Evolutionary conservation across 2,329 filamentous ascomycete genomes (phyloP), one percentile per base, ranked within the genome.

Genomic region (Sphaerostilbella broomeana): DNA sequence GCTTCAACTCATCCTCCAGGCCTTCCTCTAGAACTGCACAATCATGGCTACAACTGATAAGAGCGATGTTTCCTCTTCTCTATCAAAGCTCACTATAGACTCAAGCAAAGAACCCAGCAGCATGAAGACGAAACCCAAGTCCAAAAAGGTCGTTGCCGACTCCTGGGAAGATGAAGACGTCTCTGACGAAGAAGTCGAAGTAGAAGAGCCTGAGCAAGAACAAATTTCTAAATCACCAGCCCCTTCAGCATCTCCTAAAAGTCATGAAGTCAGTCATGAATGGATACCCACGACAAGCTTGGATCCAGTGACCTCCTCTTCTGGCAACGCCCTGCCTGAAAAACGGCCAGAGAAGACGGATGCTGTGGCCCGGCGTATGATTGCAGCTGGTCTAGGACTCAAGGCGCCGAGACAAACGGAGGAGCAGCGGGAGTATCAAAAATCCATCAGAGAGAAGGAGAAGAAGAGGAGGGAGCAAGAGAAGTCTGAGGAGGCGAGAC

Each of bases 341-440:
- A 49, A 51, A 40, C 68, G 85, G 26, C 90, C 88, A 0, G 89
- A 95, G 64, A 98, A 95, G 70, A 94, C 89, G 46, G 94, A 94
- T 45, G 86, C 88, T 1, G 87, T 94, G 26, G 92, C 92, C 5
- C 77, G 84, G 46, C 73, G 92, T 43, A 73, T 98, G 76, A 97
- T 98, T 58, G 88, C 87, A 1, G 85, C 84, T 4, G 88, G 86
- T 1, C 66, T 97, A 49, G 92, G 92, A 1, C 76, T 95, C 39
- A 79, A 81, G 54, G 79, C 81, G 22, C 86, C 87, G 21, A 83
- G 78, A 66, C 76, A 81, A 60, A 95, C 87, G 2, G 87, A 94
- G 47, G 89, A 95, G 64, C 85, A 95, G 70, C 75, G 73, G 51
- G 85, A 86, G 38, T 97, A 92, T 59, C 89, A 97, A 54, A 77